Conservation (phyloP, 2,329 filamentous ascomycete genomes). For the Aspergillus carbonarius region DNA sequence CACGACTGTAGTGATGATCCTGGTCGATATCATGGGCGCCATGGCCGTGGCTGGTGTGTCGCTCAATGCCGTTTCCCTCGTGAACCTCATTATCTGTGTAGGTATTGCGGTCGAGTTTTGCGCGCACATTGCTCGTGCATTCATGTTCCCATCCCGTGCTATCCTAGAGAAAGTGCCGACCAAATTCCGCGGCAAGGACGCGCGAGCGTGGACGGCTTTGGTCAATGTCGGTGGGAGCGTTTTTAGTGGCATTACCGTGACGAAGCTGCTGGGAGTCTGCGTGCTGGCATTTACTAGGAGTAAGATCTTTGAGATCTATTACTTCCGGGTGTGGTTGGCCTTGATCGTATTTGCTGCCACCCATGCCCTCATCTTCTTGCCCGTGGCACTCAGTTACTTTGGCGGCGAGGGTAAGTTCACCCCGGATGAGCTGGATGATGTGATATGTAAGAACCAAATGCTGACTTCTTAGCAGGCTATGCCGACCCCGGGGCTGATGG, state of each 20-base stretch:
- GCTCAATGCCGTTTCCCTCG: slow-evolving; percentile 89
- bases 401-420: slow-evolving; percentile 68
- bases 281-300: slow-evolving; percentile 92
- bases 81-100: slow-evolving; percentile 95
- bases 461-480: slow-evolving; percentile 59
- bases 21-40: slow-evolving; percentile 89
- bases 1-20: slow-evolving; percentile 85
- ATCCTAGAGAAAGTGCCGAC: slow-evolving; percentile 79
- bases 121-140: slow-evolving; percentile 91
- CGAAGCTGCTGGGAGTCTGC: slow-evolving; percentile 86
- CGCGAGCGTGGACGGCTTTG: slow-evolving; percentile 85
- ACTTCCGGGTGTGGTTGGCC: slow-evolving; percentile 94
- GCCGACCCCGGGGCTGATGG: slow-evolving; percentile 84
- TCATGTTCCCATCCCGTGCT: slow-evolving; percentile 83
- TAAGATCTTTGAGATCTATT: slow-evolving; percentile 99
- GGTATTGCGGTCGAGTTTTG: slow-evolving; percentile 98
- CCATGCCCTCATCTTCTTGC: slow-evolving; percentile 88
- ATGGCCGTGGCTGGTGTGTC: slow-evolving; percentile 90
- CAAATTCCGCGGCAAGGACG: slow-evolving; percentile 77
- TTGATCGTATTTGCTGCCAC: slow-evolving; percentile 84
- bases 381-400: slow-evolving; percentile 79
- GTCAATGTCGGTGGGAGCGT: slow-evolving; percentile 94
- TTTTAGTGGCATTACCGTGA: slow-evolving; percentile 93
- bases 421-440: background rate
- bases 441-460: background rate